phyloP scores from a whole-genome alignment of 805 yeast genomes.

The Candida piceae region DNA sequence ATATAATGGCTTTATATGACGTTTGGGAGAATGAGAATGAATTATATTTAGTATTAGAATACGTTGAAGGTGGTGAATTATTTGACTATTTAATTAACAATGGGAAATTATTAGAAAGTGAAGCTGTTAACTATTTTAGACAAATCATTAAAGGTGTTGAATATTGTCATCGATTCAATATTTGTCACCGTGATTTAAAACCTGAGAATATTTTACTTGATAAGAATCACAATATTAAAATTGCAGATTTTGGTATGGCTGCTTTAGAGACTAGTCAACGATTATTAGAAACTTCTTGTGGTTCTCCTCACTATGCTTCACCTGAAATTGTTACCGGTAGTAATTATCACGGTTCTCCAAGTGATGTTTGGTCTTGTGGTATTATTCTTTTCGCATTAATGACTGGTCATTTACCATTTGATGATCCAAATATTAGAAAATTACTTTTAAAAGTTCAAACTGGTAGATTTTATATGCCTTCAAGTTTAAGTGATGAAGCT shows the following conservation, averaged over 20 bases:
- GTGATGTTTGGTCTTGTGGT: conserved; percentile 89
- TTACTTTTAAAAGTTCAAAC: conserved; percentile 69
- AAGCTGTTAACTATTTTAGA: conserved; percentile 71
- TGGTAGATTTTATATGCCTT: conserved; percentile 72
- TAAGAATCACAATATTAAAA: conserved; percentile 58
- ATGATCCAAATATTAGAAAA: conserved; percentile 73
- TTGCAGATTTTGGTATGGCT: conserved; percentile 90
- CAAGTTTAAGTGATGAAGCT: conserved; percentile 57
- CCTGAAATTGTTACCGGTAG: conserved; percentile 81
- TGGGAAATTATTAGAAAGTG: conserved; percentile 67
- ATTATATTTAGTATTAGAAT: conserved; percentile 70
- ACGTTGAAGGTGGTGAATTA: conserved; percentile 85
- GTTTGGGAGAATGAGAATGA: conserved; percentile 98
- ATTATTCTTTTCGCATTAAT: conserved; percentile 72
- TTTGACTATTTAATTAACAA: conserved; percentile 68
- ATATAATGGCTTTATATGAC: conserved; percentile 88
- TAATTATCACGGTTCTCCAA: conserved; percentile 76
- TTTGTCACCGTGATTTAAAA: conserved; percentile 77
- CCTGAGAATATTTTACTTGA: conserved; percentile 76
- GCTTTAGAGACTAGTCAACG: conserved; percentile 70
- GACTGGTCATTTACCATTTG: conserved; percentile 80
- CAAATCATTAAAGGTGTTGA: conserved; percentile 76
- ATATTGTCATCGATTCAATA: conserved; percentile 75
- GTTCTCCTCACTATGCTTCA: conserved; percentile 86
- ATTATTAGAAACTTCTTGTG: conserved; percentile 75